Base-by-base conservation (phyloP, 345 rosid species). In the Toxicodendron radicans region DNA sequence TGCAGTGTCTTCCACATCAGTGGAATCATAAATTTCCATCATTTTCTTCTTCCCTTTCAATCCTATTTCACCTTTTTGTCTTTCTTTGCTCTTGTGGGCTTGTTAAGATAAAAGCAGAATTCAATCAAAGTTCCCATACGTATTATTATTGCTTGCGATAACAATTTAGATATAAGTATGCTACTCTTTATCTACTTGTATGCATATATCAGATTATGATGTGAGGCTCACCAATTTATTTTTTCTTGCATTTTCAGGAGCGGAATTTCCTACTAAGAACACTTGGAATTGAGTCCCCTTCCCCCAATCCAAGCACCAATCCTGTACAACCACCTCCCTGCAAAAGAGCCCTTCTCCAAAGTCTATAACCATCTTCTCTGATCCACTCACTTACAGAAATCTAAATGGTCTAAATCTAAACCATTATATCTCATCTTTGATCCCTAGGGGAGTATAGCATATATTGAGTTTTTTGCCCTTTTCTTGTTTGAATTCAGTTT, bases 341-440 rank as follows among this genome's bases (percentile, higher is more conserved):
- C 95, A 92, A 89, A 90, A 81, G 99, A 82, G 95, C 90, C 81
- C 97, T 95, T 79, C 97, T 95, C 41, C 95, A 88, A 71, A 92
- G 97, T 81, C 86, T 95, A 82, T 95, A 72, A 88, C 64, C 60
- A 69, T 68, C 76, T 53, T 75, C 77, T 76, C 66, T 78, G 66
- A 82, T 71, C 62, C 79, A 63, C 78, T 82, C 78, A 71, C 75
- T 68, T 57, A 74, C 66, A 66, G 48, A 73, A 75, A 56, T 45
- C 68, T 52, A 63, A 58, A 64, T 51, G 61, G 73, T 62, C 76
- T 69, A 79, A 76, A 64, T 68, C 43, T 38, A 38, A 38, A 38
- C 81, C 56, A 57, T 9, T 71, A 41, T 57, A 78, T 61, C 74
- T 59, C 69, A 59, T 58, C 78, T 74, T 52, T 69, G 70, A 60